Evolutionary conservation across 2,329 filamentous ascomycete genomes (phyloP), one percentile per base, ranked within the genome.

Genomic region (Arachnomyces sp.): DNA sequence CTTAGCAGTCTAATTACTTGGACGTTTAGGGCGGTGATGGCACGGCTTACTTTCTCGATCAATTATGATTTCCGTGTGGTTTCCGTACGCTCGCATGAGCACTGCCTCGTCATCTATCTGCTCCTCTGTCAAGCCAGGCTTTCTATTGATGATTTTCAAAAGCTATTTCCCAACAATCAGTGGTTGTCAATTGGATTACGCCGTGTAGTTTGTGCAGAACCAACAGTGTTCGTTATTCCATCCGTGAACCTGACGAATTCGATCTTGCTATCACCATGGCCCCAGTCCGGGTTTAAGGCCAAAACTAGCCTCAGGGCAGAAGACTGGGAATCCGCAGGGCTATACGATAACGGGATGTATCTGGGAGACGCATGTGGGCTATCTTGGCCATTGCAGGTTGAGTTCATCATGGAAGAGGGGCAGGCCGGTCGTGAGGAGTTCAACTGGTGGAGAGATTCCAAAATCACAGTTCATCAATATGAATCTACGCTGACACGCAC

Each of bases 221-320:
- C 51, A 66, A 79, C 76, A 49, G 89, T 96, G 66, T 98, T 98
- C 50, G 92, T 98, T 67, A 96, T 98, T 58, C 92, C 92, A 57
- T 98, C 92, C 30, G 88, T 98, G 70, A 96, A 98, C 49, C 84
- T 82, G 50, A 87, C 74, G 58, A 96, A 86, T 56, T 92, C 81
- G 53, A 98, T 74, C 32, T 81, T 76, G 42, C 84, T 83, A 49
- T 81, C 78, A 28, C 76, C 70, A 35, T 75, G 73, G 50, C 79
- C 74, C 92, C 92, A 98, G 53, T 93, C 79, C 8, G 89, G 89
- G 44, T 82, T 77, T 46, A 95, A 72, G 18, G 84, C 76, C 51
- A 87, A 71, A 54, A 95, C 81, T 48, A 98, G 77, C 48, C 76
- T 76, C 46, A 84, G 72, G 39, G 89, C 90, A 14, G 90, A 93